Conservation (phyloP, 2,329 filamentous ascomycete species). For the Orbilia oligospora region DNA sequence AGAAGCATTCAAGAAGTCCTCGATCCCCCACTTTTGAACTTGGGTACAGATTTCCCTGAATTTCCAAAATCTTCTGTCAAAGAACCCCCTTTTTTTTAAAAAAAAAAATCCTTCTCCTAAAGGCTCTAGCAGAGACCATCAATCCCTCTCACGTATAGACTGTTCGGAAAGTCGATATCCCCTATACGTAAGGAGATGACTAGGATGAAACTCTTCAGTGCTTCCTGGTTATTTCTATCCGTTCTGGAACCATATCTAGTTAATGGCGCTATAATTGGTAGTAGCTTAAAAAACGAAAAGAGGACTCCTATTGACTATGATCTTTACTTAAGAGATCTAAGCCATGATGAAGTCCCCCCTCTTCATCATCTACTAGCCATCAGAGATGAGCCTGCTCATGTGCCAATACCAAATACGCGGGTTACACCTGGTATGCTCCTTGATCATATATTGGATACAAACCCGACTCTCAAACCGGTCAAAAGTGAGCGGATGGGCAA, state of each 20-base stretch:
- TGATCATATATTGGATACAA: constrained; percentile 27
- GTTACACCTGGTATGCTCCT: constrained; percentile 33
- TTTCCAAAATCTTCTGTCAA: too few relatives aligned
- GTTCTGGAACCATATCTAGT: background rate
- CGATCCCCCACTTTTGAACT: background rate
- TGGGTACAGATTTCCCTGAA: background rate
- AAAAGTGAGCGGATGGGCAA: background rate
- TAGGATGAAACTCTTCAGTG: background rate
- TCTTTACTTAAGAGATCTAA: constrained; percentile 9
- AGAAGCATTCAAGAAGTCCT: constrained; percentile 14
- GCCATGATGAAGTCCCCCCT: constrained; percentile 6
- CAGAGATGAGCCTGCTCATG: constrained; percentile 23
- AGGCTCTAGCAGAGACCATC: too few relatives aligned
- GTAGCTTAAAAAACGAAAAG: background rate
- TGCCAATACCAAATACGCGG: constrained; percentile 23
- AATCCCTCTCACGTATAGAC: too few relatives aligned
- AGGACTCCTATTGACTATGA: background rate
- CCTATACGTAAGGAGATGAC: background rate
- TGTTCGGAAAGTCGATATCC: too few relatives aligned
- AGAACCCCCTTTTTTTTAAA: background rate
- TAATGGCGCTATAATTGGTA: background rate
- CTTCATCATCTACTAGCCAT: constrained; percentile 47
- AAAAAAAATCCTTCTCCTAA: too few relatives aligned
- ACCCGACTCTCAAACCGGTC: constrained; percentile 34
- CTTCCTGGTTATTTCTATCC: background rate